Base-by-base conservation (phyloP, 495 filamentous ascomycete genomes). In the Pseudomonodictys pantanalensis region DNA sequence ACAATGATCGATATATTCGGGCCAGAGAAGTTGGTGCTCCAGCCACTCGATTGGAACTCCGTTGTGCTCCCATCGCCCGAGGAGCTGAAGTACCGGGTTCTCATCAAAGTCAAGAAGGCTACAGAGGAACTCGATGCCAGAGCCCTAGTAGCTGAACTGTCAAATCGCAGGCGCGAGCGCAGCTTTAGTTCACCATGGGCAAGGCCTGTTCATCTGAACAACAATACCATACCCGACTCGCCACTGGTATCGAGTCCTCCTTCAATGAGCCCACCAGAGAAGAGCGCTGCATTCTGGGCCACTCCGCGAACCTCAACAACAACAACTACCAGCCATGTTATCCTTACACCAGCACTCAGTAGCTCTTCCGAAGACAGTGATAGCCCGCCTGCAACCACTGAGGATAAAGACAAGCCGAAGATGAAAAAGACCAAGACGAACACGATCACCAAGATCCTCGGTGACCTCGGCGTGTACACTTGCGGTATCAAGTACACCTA, bases 71-170 rank as follows among this genome's bases (percentile, higher is more conserved):
- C 93, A 1, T 87, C 91, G 0, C 93, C 93, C 0, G 86, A 95
- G 32, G 86, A 96, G 47, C 76, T 98, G 23, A 87, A 84, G 71
- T 76, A 87, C 63, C 85, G 83, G 28, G 91, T 98, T 60, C 74
- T 98, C 49, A 85, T 98, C 75, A 98, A 98, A 67, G 93, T 97
- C 57, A 98, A 98, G 69, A 86, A 81, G 9, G 80, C 78, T 28
- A 77, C 50, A 73, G 80, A 54, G 32, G 67, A 24, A 64, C 72
- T 25, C 56, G 60, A 67, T 52, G 47, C 52, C 20, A 50, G 49
- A 32, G 43, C 56, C 9, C 8, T 60, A 23, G 49, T 32, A n/a
- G 52, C 11, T 33, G 50, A 62, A 25, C 44, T 60, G 9, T 42
- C 76, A 8, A 69, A 70, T 30, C 77, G 79, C 29, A 84, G 86